phyloP scores from a whole-genome alignment of 169 alveolate genomes.

The Fabrea salina region DNA sequence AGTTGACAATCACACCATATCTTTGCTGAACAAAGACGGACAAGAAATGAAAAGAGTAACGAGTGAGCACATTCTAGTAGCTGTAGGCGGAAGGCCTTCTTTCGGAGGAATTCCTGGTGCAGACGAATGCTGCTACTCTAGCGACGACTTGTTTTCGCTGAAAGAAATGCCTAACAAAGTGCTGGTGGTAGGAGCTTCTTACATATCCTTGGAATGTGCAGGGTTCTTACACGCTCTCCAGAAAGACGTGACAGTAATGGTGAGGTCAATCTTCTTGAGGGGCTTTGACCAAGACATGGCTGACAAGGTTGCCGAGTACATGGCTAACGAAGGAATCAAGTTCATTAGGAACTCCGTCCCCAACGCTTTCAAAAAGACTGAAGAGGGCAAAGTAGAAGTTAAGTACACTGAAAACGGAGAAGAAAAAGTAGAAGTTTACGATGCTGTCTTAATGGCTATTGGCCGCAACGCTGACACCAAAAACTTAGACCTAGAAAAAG shows the following conservation, averaged over 20 bases:
- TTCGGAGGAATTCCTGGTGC: slow-evolving; percentile 93
- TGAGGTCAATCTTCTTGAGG: slow-evolving; percentile 91
- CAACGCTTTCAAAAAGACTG: slow-evolving; percentile 76
- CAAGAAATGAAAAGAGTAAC: slow-evolving; percentile 70
- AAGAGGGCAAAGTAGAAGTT: slow-evolving; percentile 61
- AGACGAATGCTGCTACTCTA: slow-evolving; percentile 89
- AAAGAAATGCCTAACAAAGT: slow-evolving; percentile 92
- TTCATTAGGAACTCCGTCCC: slow-evolving; percentile 88
- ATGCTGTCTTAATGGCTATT: slow-evolving; percentile 95
- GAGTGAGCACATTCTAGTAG: slow-evolving; percentile 88
- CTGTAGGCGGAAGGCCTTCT: slow-evolving; percentile 96
- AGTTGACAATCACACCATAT: slow-evolving; percentile 50
- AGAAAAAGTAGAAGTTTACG: slow-evolving; percentile 80
- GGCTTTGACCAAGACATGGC: slow-evolving; percentile 96
- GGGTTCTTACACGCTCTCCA: slow-evolving; percentile 95
- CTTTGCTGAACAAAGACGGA: slow-evolving; percentile 64
- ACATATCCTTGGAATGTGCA: slow-evolving; percentile 98
- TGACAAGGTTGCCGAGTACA: slow-evolving; percentile 80
- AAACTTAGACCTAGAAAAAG: slow-evolving; percentile 65
- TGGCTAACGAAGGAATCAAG: slow-evolving; percentile 90
- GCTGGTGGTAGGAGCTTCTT: slow-evolving; percentile 96
- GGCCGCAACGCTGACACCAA: slow-evolving; percentile 94
- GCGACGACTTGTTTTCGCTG: slow-evolving; percentile 94
- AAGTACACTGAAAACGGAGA: slow-evolving; percentile 62
- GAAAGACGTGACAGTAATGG: slow-evolving; percentile 85